phyloP scores from a whole-genome alignment of 805 yeast genomes.

The Sporopachydermia quercuum region DNA sequence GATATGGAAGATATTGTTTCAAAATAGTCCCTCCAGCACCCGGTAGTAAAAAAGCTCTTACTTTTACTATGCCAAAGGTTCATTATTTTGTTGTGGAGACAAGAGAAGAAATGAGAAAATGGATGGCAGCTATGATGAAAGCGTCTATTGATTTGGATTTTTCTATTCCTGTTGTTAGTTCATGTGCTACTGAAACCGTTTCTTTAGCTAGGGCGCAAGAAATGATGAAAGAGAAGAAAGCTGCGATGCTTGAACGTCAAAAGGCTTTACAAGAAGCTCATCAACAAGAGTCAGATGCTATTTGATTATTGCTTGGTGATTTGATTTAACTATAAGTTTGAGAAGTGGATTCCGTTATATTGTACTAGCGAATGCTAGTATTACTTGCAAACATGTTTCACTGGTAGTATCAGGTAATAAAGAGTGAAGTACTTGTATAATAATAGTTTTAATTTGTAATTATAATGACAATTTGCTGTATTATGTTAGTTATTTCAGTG shows the following conservation, averaged over 20 bases:
- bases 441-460: no score
- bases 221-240: constrained; percentile 17
- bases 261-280: neutral
- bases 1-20: constrained; percentile 87
- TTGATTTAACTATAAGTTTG: no score
- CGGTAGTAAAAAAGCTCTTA: constrained; percentile 86
- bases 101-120: constrained; percentile 78
- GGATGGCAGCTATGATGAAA: constrained; percentile 91
- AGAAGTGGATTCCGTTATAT: no score
- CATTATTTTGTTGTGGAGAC: constrained; percentile 94
- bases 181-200: constrained; percentile 93
- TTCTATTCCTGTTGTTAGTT: constrained; percentile 76
- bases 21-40: constrained; percentile 95
- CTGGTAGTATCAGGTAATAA: no score
- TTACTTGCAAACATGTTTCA: no score
- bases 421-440: no score
- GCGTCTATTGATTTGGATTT: constrained; percentile 96
- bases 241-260: neutral
- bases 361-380: no score
- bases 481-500: no score
- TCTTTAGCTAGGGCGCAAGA: constrained; percentile 79
- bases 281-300: no score
- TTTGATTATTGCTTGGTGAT: no score
- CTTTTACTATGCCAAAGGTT: constrained; percentile 90
- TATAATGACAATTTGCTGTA: no score